phyloP scores from a whole-genome alignment of 1,284 basidiomycete genomes.

The Somion occarium region DNA sequence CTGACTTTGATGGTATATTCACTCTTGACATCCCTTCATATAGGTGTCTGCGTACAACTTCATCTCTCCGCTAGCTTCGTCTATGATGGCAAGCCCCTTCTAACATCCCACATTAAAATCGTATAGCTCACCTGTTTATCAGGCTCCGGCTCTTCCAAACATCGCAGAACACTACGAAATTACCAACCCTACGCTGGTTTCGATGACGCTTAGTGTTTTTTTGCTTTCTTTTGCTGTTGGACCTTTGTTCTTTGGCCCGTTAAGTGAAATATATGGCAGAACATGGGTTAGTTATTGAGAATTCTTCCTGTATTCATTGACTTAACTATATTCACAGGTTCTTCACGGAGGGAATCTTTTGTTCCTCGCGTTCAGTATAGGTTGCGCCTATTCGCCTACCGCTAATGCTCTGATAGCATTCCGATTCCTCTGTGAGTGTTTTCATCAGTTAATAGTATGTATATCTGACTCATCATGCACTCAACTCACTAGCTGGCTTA shows the following conservation, averaged over 20 bases:
- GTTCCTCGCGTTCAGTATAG: slow-evolving; percentile 62
- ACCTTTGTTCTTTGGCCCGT: slow-evolving; percentile 62
- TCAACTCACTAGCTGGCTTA: slow-evolving; percentile 46
- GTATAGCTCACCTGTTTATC: not conserved
- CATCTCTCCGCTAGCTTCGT: slow-evolving; percentile 61
- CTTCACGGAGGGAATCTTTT: slow-evolving; percentile 62
- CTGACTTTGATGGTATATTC: too few relatives aligned
- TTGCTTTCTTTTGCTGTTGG: slow-evolving; percentile 70
- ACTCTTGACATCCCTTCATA: not conserved
- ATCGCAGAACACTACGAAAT: slow-evolving; percentile 58
- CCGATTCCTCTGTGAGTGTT: slow-evolving; percentile 53
- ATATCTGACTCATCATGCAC: too few relatives aligned
- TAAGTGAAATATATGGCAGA: slow-evolving; percentile 76
- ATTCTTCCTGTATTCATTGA: not conserved
- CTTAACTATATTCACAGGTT: slow-evolving; percentile 35
- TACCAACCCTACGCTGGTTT: slow-evolving; percentile 49
- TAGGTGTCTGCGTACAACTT: slow-evolving; percentile 70
- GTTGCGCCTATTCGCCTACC: slow-evolving; percentile 60
- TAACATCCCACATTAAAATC: not conserved
- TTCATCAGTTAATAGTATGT: too few relatives aligned
- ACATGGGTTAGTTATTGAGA: slow-evolving; percentile 46
- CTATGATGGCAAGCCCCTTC: slow-evolving; percentile 69
- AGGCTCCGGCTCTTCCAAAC: slow-evolving; percentile 53
- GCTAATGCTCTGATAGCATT: slow-evolving; percentile 55
- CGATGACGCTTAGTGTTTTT: slow-evolving; percentile 67